Evolutionary conservation across 169 alveolate genomes (phyloP).

Genomic region (Cyclospora cayetanensis): DNA sequence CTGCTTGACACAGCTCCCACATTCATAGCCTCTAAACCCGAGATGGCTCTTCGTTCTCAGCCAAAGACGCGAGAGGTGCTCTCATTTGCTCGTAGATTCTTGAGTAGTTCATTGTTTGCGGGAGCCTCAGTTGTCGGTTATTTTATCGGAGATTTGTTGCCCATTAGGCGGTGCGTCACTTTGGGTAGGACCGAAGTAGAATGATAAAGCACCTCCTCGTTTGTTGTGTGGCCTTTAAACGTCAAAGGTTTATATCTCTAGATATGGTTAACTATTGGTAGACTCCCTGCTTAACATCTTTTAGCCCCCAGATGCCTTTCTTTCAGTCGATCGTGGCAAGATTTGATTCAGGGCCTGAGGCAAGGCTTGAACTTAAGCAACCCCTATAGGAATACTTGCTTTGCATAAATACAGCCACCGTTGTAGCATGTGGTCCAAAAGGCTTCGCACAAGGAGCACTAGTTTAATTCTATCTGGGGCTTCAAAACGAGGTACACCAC

Average conservation of each 20-base stretch:
- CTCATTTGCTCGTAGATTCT: neutral
- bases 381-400: no score
- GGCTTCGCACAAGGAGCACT: no score
- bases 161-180: neutral
- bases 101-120: neutral
- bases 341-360: no score
- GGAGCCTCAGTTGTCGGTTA: neutral
- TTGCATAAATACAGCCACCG: no score
- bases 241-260: neutral
- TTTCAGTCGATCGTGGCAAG: no score
- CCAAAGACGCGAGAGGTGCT: neutral
- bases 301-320: no score
- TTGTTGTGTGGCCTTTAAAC: neutral
- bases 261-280: neutral
- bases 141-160: neutral
- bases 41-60: neutral
- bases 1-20: neutral
- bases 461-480: no score
- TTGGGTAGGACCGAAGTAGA: neutral
- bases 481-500: no score
- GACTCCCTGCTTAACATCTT: no score
- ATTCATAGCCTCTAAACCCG: neutral
- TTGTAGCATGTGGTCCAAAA: no score
- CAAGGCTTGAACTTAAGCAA: no score
- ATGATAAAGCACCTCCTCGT: neutral